phyloP scores from a whole-genome alignment of 495 filamentous ascomycete species.

The Parathielavia appendiculata region DNA sequence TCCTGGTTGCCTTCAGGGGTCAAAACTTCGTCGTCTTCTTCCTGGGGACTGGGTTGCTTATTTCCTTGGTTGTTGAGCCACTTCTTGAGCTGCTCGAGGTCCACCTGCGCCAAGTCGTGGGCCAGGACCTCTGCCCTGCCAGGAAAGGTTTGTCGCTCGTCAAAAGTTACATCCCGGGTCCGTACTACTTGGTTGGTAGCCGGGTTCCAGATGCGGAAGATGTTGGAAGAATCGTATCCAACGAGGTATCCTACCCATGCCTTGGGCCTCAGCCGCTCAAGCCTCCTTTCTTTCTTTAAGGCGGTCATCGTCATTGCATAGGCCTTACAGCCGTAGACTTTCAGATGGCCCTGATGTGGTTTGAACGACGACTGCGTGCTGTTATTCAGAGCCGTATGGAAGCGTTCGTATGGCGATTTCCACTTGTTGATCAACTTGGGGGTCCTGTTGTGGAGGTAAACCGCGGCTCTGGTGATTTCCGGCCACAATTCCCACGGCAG shows the following conservation, averaged over 20 bases:
- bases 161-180: conserved; percentile 5
- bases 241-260: conserved; percentile 32
- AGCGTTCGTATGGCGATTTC: conserved; percentile 7
- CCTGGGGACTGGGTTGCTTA: too few relatives aligned
- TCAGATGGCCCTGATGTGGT: conserved; percentile 14
- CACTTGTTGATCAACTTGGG: neutral
- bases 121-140: too few relatives aligned
- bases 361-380: neutral
- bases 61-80: too few relatives aligned
- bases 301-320: conserved; percentile 22
- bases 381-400: neutral
- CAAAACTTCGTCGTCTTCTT: too few relatives aligned
- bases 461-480: neutral
- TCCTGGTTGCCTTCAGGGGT: too few relatives aligned
- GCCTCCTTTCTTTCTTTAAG: conserved; percentile 14
- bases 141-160: conserved; percentile 1
- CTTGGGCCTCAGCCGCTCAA: conserved; percentile 19
- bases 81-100: too few relatives aligned
- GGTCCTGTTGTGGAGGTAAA: conserved; percentile 1
- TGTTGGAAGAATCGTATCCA: conserved; percentile 30
- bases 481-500: neutral
- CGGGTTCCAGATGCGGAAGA: conserved; percentile 30
- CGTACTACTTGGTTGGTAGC: neutral
- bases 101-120: too few relatives aligned
- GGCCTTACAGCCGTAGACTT: conserved; percentile 4